Evolutionary conservation across 768 basidiomycete species (phyloP).

Genomic region (Pleurotus tuber-regium): DNA sequence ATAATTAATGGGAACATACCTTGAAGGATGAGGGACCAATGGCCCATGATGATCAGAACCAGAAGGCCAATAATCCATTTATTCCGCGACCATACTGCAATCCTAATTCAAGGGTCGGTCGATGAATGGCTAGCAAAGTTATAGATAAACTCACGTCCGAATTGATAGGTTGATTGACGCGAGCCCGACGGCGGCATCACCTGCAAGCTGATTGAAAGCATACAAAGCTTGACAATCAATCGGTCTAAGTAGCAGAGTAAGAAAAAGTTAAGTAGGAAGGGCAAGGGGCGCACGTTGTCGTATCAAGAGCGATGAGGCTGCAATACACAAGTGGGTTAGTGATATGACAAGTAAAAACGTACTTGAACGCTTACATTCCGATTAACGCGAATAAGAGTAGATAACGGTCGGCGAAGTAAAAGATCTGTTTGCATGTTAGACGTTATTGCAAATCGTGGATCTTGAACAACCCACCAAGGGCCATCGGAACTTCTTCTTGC

Average conservation of each 20-base stretch:
- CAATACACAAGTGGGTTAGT: too few relatives aligned
- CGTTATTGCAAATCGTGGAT: background rate
- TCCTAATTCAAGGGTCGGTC: conserved; percentile 15
- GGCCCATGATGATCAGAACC: conserved; percentile 58
- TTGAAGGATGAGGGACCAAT: conserved; percentile 70
- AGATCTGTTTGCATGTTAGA: conserved; percentile 36
- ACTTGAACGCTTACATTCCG: conserved; percentile 55
- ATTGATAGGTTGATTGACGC: conserved; percentile 52
- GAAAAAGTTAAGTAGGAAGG: background rate
- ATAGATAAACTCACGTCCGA: conserved; percentile 37
- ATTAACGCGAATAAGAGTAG: conserved; percentile 60
- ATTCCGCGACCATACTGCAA: conserved; percentile 67
- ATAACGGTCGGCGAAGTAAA: conserved; percentile 72
- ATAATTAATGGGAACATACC: conserved; percentile 31
- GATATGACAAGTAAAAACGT: too few relatives aligned
- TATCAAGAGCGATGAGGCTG: conserved; percentile 53
- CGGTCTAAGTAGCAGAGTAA: conserved; percentile 26
- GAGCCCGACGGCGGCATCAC: conserved; percentile 45
- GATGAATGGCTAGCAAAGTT: conserved; percentile 10
- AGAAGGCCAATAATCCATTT: conserved; percentile 48
- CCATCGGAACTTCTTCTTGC: conserved; percentile 61
- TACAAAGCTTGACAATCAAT: conserved; percentile 63
- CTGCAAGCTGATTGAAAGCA: conserved; percentile 52
- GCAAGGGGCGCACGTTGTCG: conserved; percentile 31
- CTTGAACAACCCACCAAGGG: conserved; percentile 48